These are phyloP conservation scores for Cladosporium velox DNA, from an alignment of 2,329 filamentous ascomycete species.

Conservation along the genomic window DNA sequence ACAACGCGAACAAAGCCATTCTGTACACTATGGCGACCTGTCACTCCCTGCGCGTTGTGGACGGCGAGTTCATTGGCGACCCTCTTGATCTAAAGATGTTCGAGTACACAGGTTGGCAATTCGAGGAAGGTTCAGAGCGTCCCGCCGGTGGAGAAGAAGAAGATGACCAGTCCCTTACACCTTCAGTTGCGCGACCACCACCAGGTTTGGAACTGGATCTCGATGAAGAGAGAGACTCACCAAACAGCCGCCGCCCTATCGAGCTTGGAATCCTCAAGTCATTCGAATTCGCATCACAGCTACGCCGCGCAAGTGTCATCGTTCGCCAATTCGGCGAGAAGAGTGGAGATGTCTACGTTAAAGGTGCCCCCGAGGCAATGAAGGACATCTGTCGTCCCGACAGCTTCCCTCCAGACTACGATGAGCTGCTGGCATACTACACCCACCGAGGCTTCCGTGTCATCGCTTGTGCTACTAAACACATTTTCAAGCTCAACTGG, in stretches of 20 bases:
- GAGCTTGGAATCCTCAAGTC: conserved; percentile 88
- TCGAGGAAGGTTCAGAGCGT: conserved; percentile 79
- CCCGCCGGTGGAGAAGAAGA: conserved; percentile 65
- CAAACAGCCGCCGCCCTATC: conserved; percentile 56
- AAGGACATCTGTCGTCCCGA: conserved; percentile 84
- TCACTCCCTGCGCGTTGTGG: conserved; percentile 83
- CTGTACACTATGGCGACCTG: conserved; percentile 97
- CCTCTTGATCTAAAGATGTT: conserved; percentile 99
- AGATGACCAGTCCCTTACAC: conserved; percentile 72
- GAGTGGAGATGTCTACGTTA: conserved; percentile 87
- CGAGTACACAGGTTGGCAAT: conserved; percentile 90
- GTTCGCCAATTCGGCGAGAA: conserved; percentile 84
- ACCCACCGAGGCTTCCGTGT: conserved; percentile 96
- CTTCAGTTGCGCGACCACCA: conserved; percentile 86
- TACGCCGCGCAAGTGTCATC: conserved; percentile 89
- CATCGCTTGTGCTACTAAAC: conserved; percentile 90
- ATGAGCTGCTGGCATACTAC: conserved; percentile 84
- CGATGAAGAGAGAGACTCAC: conserved; percentile 50
- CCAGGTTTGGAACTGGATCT: conserved; percentile 59
- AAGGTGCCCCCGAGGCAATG: conserved; percentile 96
- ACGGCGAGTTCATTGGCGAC: conserved; percentile 87
- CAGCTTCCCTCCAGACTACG: conserved; percentile 84
- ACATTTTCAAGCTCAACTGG: conserved; percentile 86
- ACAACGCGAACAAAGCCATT: conserved; percentile 66
- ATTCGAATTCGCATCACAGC: conserved; percentile 93